These are phyloP conservation scores for Aphanomyces euteiches DNA, from an alignment of 352 stramenopile species.

Conservation along the genomic window DNA sequence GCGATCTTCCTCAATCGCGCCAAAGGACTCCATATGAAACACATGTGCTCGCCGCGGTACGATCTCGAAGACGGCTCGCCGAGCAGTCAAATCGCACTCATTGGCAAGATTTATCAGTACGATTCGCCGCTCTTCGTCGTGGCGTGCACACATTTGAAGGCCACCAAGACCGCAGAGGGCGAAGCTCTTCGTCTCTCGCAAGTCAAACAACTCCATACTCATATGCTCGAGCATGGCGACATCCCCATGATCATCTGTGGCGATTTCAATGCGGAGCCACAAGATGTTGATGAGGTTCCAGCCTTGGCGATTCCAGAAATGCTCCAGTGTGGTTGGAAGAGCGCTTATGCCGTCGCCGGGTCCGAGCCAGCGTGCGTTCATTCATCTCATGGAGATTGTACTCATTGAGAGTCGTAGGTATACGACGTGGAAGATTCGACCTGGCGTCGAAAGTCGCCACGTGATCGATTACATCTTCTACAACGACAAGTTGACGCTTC, in stretches of 20 bases:
- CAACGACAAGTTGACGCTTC: background rate
- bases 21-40: background rate
- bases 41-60: background rate
- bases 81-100: background rate
- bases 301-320: background rate
- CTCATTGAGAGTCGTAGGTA: background rate
- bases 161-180: background rate
- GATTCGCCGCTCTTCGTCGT: background rate
- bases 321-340: background rate
- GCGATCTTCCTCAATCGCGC: constrained; percentile 25
- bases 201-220: background rate
- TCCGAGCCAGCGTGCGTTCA: background rate
- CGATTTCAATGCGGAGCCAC: background rate
- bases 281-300: background rate
- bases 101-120: background rate
- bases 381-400: background rate
- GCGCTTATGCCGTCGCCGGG: background rate
- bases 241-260: background rate
- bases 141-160: background rate
- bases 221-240: background rate
- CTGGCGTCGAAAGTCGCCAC: background rate
- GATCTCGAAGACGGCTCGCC: background rate
- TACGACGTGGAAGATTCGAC: constrained; percentile 1
- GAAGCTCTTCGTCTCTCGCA: background rate
- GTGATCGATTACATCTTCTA: background rate